Base-by-base conservation (phyloP, 2,329 filamentous ascomycete genomes). In the Ambrosiella cleistominuta region DNA sequence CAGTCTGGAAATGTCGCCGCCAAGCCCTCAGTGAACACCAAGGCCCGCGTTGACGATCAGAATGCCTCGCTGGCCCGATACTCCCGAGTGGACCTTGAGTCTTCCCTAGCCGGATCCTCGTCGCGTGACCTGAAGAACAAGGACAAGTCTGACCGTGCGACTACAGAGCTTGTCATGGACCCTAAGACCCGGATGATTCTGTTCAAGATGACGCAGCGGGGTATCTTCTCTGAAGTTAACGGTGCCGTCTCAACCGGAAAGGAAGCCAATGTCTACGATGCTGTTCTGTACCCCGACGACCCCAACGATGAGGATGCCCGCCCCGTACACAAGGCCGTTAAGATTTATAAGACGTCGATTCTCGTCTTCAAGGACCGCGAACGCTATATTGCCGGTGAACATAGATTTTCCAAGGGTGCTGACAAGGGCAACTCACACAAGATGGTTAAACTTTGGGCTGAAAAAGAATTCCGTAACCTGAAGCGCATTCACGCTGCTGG, bases 301-400 rank as follows among this genome's bases (percentile, higher is more conserved):
- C 74, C 35, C 8, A 70, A 81, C 6, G 76, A 78, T 8, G 71
- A 68, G 19, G 69, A 77, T 7, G 74, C 74, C 44, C 71, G 76
- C 17, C 72, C 79, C 0, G 71, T 82, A 0, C 88, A 95, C 66
- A 81, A 88, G 54, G 93, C 93, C 11, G 89, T 97, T 75, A 98
- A 98, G 73, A 88, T 98, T 55, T 98, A 98, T 80, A 98, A 98
- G 78, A 98, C 93, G 7, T 86, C 87, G 57, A 98, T 98, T 63
- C 74, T 98, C 38, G 89, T 94, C 27, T 98, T 98, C 81, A 97
- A 97, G 73, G 93, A 98, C 71, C 81, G 93, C 60, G 90, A 96
- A 71, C 85, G 89, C 66, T 98, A 98, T 70, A 93, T 98, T 62
- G 86, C 85, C 0, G 93, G 93, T 63, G 93, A 98, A 71, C 89